Conservation (phyloP, 768 basidiomycete genomes). For the Kwoniella heveanensis region DNA sequence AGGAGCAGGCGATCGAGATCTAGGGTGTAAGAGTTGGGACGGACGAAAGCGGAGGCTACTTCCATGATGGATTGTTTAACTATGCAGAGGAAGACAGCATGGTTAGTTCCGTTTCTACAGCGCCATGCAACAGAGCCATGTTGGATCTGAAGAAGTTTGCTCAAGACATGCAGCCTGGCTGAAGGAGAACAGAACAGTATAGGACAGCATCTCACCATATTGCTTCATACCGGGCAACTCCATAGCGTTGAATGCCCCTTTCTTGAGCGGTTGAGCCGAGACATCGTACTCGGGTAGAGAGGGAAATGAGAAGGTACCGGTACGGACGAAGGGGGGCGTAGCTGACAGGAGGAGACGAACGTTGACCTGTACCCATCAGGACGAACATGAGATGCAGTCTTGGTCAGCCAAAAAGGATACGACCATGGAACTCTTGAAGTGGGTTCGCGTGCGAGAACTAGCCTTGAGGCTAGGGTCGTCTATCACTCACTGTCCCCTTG, state of each 20-base stretch:
- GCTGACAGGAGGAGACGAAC: conserved; percentile 53
- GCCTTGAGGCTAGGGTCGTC: background rate
- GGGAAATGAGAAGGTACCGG: conserved; percentile 53
- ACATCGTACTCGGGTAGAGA: conserved; percentile 54
- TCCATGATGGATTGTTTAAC: conserved; percentile 49
- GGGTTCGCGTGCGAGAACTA: background rate
- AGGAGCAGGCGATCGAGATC: conserved; percentile 56
- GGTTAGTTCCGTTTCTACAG: no score
- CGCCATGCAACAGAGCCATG: no score
- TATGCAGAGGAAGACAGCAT: background rate
- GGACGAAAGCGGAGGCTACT: conserved; percentile 54
- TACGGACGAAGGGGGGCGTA: conserved; percentile 54
- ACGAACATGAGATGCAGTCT: background rate
- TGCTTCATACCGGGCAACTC: conserved; percentile 53
- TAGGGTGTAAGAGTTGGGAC: conserved; percentile 52
- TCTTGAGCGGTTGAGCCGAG: conserved; percentile 53
- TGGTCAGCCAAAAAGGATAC: no score
- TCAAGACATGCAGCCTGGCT: background rate
- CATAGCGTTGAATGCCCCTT: conserved; percentile 53
- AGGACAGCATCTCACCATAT: conserved; percentile 39
- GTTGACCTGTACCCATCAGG: conserved; percentile 34
- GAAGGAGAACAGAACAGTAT: background rate
- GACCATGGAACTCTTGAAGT: no score
- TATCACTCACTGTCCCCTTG: conserved; percentile 48
- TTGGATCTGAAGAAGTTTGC: no score